Conservation (phyloP, 208 protist species). For the Phytomonas francai region DNA sequence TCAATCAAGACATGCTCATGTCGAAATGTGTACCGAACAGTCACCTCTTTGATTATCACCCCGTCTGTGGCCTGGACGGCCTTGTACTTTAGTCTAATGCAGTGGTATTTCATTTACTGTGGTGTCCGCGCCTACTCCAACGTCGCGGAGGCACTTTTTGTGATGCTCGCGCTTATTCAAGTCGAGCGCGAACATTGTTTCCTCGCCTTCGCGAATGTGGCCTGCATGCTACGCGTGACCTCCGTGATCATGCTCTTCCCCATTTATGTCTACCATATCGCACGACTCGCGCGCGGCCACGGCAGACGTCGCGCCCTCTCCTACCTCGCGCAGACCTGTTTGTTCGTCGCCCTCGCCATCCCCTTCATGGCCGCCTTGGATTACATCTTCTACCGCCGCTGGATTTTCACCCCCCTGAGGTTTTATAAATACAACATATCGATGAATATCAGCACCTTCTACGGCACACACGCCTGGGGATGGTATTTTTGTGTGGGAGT, state of each 20-base stretch:
- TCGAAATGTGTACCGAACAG: background rate
- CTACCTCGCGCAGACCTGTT: slow-evolving; percentile 4
- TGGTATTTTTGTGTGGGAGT: slow-evolving; percentile 80
- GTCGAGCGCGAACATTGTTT: slow-evolving; percentile 17
- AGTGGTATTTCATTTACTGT: slow-evolving; percentile 54
- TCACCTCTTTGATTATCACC: slow-evolving; percentile 3
- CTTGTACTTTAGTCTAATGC: slow-evolving; percentile 21
- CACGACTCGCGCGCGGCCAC: slow-evolving; percentile 11
- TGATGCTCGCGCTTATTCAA: slow-evolving; percentile 44
- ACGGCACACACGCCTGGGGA: slow-evolving; percentile 78
- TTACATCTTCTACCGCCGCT: slow-evolving; percentile 45
- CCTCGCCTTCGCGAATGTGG: slow-evolving; percentile 47
- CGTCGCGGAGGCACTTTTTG: slow-evolving; percentile 55
- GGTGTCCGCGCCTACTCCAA: slow-evolving; percentile 67
- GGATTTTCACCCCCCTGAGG: slow-evolving; percentile 42
- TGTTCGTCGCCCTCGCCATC: slow-evolving; percentile 10
- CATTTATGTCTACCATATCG: slow-evolving; percentile 31
- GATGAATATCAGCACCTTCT: slow-evolving; percentile 68
- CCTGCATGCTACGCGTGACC: slow-evolving; percentile 55
- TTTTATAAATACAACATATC: slow-evolving; percentile 89
- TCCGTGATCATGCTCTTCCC: slow-evolving; percentile 44
- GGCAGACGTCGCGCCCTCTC: slow-evolving; percentile 11
- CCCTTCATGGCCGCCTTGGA: slow-evolving; percentile 36
- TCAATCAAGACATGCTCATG: slow-evolving; percentile 1
- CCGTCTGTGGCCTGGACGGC: slow-evolving; percentile 12